These are phyloP conservation scores for Trichoderma sp. DNA, from an alignment of 2,329 filamentous ascomycete genomes.

Conservation along the genomic window DNA sequence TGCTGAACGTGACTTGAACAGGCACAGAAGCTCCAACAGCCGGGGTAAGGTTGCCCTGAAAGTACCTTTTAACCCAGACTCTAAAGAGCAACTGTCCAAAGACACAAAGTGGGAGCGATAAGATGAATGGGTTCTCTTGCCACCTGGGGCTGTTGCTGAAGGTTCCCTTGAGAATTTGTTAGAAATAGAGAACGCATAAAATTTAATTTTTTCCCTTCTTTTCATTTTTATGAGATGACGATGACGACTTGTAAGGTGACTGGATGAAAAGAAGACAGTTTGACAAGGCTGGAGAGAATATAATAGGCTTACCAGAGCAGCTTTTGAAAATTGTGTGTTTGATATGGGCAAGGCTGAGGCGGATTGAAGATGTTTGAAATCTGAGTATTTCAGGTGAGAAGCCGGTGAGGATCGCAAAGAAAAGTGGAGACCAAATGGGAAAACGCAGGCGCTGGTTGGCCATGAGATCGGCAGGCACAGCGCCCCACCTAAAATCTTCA, in stretches of 20 bases:
- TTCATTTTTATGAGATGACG: background rate
- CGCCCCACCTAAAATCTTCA: slow-evolving; percentile 10
- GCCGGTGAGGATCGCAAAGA: background rate
- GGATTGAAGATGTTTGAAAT: background rate
- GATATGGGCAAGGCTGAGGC: background rate
- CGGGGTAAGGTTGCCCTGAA: slow-evolving; percentile 8
- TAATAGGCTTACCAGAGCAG: background rate
- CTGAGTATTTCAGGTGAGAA: slow-evolving; percentile 5
- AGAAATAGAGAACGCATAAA: background rate
- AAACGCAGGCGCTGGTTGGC: slow-evolving; percentile 17
- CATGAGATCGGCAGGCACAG: background rate
- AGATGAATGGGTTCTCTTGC: background rate
- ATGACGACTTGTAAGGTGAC: background rate
- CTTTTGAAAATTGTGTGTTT: background rate
- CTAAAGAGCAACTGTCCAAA: background rate
- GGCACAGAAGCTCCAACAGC: slow-evolving; percentile 7
- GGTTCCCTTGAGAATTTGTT: background rate
- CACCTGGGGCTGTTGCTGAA: background rate
- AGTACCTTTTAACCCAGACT: slow-evolving; percentile 5
- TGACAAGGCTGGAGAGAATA: background rate
- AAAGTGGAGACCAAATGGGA: background rate
- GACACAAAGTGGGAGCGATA: background rate
- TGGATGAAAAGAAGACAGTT: background rate
- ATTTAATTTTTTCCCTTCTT: background rate
- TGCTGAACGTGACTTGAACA: background rate